Conservation (phyloP, 208 protist species). For the Porcisia hertigi region DNA sequence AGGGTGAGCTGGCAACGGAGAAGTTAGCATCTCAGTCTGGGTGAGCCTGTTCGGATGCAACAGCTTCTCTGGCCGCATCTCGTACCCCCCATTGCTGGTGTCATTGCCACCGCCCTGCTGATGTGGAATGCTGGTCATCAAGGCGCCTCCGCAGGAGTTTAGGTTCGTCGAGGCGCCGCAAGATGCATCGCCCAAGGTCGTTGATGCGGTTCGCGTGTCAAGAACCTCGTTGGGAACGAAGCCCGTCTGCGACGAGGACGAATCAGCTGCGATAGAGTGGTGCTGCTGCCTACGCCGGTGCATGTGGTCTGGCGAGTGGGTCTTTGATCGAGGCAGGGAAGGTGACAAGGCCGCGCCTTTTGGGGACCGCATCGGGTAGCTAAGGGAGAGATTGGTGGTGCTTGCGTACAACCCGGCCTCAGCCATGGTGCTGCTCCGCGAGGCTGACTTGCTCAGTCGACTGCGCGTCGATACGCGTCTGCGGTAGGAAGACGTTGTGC, state of each 20-base stretch:
- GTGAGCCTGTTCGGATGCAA: not conserved
- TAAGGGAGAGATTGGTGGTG: not conserved
- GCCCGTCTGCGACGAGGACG: not conserved
- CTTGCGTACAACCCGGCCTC: not conserved
- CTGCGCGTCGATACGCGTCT: conserved; percentile 1
- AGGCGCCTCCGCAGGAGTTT: not conserved
- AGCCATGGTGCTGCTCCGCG: conserved; percentile 5
- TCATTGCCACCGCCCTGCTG: conserved; percentile 4
- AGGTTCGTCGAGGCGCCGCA: conserved; percentile 1
- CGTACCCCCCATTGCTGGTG: not conserved
- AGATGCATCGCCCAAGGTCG: not conserved
- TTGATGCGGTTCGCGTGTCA: not conserved
- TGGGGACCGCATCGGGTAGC: not conserved
- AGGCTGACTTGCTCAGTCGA: not conserved
- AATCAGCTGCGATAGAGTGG: not conserved
- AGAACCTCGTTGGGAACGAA: not conserved
- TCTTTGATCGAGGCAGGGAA: not conserved
- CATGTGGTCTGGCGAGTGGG: conserved; percentile 7
- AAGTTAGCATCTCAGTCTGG: conserved; percentile 1
- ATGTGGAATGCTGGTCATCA: not conserved
- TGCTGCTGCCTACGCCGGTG: not conserved
- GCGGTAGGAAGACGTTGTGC: not conserved
- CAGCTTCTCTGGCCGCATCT: not conserved
- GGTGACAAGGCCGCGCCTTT: not conserved
- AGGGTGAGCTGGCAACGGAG: not conserved